Conservation (phyloP, 2,329 filamentous ascomycete species). For the Aspergillus sp. region DNA sequence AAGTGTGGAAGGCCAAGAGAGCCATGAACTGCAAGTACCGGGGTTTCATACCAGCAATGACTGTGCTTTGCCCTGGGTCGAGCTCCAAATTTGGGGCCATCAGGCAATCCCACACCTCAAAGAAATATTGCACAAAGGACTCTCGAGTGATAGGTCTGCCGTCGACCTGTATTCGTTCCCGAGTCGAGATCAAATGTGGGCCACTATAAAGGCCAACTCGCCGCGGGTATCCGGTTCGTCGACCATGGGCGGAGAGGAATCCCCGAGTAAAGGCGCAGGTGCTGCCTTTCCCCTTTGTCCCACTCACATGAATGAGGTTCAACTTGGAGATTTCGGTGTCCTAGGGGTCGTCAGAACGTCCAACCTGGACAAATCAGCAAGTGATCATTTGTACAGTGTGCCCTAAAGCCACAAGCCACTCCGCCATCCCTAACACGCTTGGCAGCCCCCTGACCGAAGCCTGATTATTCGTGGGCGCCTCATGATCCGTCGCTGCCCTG, state of each 20-base stretch:
- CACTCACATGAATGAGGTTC: conserved; percentile 68
- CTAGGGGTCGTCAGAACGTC: too few species aligned
- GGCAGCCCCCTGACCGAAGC: too few species aligned
- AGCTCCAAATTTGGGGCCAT: conserved; percentile 30
- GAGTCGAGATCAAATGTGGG: neutral
- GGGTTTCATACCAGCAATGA: conserved; percentile 26
- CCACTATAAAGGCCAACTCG: neutral
- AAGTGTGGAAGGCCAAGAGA: conserved; percentile 64
- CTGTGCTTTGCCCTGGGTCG: too few species aligned
- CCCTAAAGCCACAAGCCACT: too few species aligned
- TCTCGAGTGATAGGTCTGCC: neutral
- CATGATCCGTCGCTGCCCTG: too few species aligned
- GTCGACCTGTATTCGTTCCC: neutral
- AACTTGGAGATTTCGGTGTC: conserved; percentile 34
- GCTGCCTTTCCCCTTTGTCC: conserved; percentile 74
- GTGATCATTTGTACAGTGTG: too few species aligned
- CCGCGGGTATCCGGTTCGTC: neutral
- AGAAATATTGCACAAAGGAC: neutral
- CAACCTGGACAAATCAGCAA: too few species aligned
- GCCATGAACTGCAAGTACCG: conserved; percentile 58
- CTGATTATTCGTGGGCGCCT: too few species aligned
- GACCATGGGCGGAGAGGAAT: conserved; percentile 46
- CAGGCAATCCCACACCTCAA: neutral
- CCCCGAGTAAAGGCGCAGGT: conserved; percentile 60
- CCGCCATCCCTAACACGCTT: too few species aligned